Evolutionary conservation across 176 grass and related monocot genomes (phyloP), one percentile per base, ranked within the genome.

Genomic region (Leersia perrieri): DNA sequence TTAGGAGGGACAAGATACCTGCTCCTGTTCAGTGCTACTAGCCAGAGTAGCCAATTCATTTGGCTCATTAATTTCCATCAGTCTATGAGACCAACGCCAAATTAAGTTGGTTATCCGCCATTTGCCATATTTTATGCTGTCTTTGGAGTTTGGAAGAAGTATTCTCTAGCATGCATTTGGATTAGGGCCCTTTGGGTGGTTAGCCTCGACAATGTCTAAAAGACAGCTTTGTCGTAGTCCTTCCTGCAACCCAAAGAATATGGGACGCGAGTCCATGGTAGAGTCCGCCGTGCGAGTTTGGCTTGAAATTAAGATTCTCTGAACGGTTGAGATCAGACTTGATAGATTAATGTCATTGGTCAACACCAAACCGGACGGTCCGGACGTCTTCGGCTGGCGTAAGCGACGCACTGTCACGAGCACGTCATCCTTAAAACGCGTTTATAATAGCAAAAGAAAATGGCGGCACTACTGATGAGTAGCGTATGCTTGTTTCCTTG

Each of bases 321-420:
- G 78, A 68, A 49, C 63, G 27, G 51, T 74, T 76, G 77, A 7
- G 62, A 34, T 76, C 70, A 7, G 62, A 34, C 16, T 51, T 47
- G 15, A 47, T 12, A 47, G 6, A 61, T 42, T n/a, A n/a, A n/a
- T n/a, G n/a, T n/a, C n/a, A n/a, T n/a, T n/a, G 39, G 39, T 41
- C 39, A 41, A 41, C 39, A 12, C 39, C 39, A 76, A 67, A 29
- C 39, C 11, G 16, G 75, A 58, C 33, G 42, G 51, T 22, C 39
- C 11, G 16, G 75, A 58, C 33, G 42, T 72, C 66, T 41, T 33
- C 73, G 2, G 39, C 55, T 77, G 39, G 6, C 79, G 79, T 13
- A 33, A 66, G 73, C 65, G 39, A 0, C 2, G 32, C 9, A 31
- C 13, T 38, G 66, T 38, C 78, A 66, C 33, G 41, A 31, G 22